phyloP scores from a whole-genome alignment of 2,329 filamentous ascomycete genomes.

The Plenodomus tracheiphilus region DNA sequence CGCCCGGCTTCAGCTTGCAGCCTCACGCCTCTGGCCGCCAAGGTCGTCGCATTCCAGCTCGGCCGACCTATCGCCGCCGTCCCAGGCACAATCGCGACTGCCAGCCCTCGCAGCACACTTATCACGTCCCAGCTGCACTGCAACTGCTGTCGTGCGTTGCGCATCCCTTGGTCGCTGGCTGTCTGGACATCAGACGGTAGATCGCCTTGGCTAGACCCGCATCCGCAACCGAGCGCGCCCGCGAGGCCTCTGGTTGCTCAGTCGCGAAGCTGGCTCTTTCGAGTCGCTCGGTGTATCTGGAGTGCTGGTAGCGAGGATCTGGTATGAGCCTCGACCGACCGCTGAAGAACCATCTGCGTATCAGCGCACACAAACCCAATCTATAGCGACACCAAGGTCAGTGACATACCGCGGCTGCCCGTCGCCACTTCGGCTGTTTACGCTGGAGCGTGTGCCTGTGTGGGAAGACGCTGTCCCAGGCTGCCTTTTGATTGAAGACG shows the following conservation, averaged over 20 bases:
- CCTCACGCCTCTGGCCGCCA: slow-evolving; percentile 16
- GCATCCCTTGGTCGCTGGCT: slow-evolving; percentile 7
- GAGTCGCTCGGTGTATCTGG: slow-evolving; percentile 8
- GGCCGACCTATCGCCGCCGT: slow-evolving; percentile 14
- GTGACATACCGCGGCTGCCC: slow-evolving; percentile 16
- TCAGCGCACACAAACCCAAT: slow-evolving; percentile 9
- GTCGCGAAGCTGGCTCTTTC: slow-evolving; percentile 22
- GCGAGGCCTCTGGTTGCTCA: slow-evolving; percentile 9
- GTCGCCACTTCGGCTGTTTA: slow-evolving; percentile 1
- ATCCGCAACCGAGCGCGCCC: slow-evolving; percentile 12
- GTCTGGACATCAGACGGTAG: slow-evolving; percentile 12
- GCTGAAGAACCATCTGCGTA: slow-evolving; percentile 2
- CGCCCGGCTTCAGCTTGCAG: slow-evolving; percentile 13
- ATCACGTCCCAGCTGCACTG: slow-evolving; percentile 4
- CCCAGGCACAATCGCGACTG: slow-evolving; percentile 9
- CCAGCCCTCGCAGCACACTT: slow-evolving; percentile 1
- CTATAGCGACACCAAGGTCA: slow-evolving; percentile 16
- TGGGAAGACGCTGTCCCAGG: not conserved
- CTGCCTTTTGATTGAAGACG: not conserved
- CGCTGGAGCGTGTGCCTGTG: not conserved
- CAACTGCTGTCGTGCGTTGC: slow-evolving; percentile 2
- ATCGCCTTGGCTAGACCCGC: slow-evolving; percentile 18
- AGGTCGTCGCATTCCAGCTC: slow-evolving; percentile 16
- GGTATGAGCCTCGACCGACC: slow-evolving; percentile 16
- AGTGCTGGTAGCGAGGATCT: slow-evolving; percentile 13